Evolutionary conservation across 2,329 filamentous ascomycete species (phyloP), one percentile per base, ranked within the genome.

Genomic region (Penicillium sp.): DNA sequence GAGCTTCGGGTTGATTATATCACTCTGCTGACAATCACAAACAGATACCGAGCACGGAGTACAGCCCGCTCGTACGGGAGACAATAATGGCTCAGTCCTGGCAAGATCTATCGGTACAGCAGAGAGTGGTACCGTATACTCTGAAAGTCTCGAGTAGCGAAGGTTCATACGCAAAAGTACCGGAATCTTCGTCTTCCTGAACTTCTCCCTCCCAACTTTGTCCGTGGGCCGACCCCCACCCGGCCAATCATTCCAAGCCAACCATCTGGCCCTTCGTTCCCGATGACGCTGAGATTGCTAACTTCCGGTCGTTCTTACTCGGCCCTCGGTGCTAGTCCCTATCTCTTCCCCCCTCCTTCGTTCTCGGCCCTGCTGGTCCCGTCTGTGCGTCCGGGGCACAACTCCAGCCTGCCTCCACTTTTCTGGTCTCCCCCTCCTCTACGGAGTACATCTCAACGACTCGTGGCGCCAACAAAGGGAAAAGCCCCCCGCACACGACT

Each of bases 281-380:
- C 33, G 37, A 64, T 64, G 62, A 64, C 60, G 62, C 54, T 44
- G 55, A 62, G 60, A 64, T 43, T 52, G 19, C 37, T 19, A 39
- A n/a, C 49, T 41, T 27, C 37, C 19, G 24, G 18, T 24, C 36
- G 19, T 27, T 52, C 36, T 41, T 24, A 14, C 36, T 35, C 35
- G 9, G 10, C 35, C 22, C 24, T 22, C 49, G 35, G 40, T 52
- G 6, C 50, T 14, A 52, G 50, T 41, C n/a, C 36, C 50, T 31
- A 37, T 51, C 49, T 19, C 31, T 24, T 14, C 35, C 33, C 43
- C 43, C 43, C 43, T 31, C 43, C 43, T 46, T 46, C 43, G 43
- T 31, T 46, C 43, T n/a, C 16, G 43, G 16, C 43, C 43, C 43
- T 31, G 43, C 43, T 31, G 14, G 43, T 46, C 43, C 46, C 36